phyloP scores from a whole-genome alignment of 257 asterid genomes.

The Penstemon barbatus region DNA sequence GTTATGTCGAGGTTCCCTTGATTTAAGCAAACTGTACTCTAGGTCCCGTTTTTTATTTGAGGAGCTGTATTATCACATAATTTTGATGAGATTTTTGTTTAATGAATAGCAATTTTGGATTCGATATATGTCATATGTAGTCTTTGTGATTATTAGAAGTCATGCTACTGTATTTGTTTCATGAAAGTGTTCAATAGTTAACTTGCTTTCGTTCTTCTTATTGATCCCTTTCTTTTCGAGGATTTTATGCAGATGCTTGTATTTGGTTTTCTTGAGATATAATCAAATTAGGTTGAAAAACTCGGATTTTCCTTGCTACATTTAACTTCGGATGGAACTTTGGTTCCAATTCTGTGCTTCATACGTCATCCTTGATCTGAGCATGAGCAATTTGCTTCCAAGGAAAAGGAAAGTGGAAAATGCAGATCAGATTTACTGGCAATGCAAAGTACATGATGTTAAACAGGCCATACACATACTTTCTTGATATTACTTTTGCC shows the following conservation, averaged over 20 bases:
- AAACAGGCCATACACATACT: too few relatives aligned
- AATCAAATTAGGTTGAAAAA: too few relatives aligned
- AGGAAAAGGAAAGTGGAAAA: too few relatives aligned
- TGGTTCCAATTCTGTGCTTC: neutral
- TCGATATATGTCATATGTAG: neutral
- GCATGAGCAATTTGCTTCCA: neutral
- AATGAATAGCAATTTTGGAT: slow-evolving; percentile 12
- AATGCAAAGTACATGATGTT: too few relatives aligned
- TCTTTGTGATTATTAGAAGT: neutral
- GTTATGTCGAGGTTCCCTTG: slow-evolving; percentile 23
- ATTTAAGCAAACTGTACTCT: slow-evolving; percentile 16
- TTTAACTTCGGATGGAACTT: neutral
- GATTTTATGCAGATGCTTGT: neutral
- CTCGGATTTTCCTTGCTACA: too few relatives aligned
- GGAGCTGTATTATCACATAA: slow-evolving; percentile 27
- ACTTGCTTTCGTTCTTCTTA: neutral
- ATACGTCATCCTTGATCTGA: neutral
- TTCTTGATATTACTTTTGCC: too few relatives aligned
- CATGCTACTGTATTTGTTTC: neutral
- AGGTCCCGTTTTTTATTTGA: slow-evolving; percentile 26
- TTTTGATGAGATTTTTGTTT: slow-evolving; percentile 25
- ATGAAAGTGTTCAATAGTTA: neutral
- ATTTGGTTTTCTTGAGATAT: neutral
- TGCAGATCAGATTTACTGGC: too few relatives aligned
- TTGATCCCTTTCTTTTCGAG: neutral